Evolutionary conservation across 495 filamentous ascomycete genomes (phyloP), one percentile per base, ranked within the genome.

Genomic region (Tirmania nivea): DNA sequence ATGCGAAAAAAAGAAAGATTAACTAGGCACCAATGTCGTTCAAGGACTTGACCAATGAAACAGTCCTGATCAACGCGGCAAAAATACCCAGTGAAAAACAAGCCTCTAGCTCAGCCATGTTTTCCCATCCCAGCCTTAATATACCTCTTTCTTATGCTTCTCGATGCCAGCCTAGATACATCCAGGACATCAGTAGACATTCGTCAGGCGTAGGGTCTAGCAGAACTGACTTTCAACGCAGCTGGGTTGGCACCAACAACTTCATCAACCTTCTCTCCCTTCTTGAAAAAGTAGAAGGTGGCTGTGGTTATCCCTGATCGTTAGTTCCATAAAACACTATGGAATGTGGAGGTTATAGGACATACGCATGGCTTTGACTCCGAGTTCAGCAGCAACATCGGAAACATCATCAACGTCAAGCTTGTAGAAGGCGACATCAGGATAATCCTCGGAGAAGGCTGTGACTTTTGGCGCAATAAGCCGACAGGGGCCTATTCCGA

Each of bases 381-480:
- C 78, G 53, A 90, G 78, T 63, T 92, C 78, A 60, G 80, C 74
- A 36, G 84, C 81, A 14, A 94, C 78, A 0, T 82, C 76, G 54
- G 79, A 67, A 31, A 89, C 70, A 56, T 83, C 71, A 68, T 97
- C 90, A 56, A 96, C 87, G 69, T 96, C 87, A 65, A 97, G 67
- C 76, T 95, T 93, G 77, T 76, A 81, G 71, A 94, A 95, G 63
- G 75, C 71, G 60, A 78, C 74, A 54, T 69, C 62, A 56, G 72
- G 48, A 68, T 73, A 73, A 17, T 65, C 58, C 48, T 79, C 60
- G 64, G 77, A 75, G 65, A 73, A 75, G 75, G 78, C 72, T 55
- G 77, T 75, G 52, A 94, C 65, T 25, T 73, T 61, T 37, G 89
- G 89, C 17, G 86, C 76, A 60, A 96, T 86, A 59, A 76, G 72